A percentile compares a stretch with the other conserved stretches of the same genome.
phyloP scores from a whole-genome alignment of 1,139 yeast genomes.

The Spathaspora jeffriesii region DNA sequence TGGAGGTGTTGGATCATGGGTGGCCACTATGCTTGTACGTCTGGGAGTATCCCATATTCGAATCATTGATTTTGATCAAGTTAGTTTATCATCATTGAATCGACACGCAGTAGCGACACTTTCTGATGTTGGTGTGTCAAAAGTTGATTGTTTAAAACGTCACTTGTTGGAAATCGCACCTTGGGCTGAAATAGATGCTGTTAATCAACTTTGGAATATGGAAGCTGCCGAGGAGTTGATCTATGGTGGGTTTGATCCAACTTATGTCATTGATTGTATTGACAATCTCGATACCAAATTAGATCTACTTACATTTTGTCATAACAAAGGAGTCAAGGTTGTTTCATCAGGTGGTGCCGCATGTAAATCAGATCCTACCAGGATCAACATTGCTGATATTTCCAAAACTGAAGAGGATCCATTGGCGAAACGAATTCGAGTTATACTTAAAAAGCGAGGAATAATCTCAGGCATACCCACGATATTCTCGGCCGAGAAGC shows the following conservation, averaged over 20 bases:
- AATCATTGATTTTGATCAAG: slow-evolving; percentile 94
- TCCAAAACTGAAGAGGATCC: slow-evolving; percentile 86
- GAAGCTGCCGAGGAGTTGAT: slow-evolving; percentile 63
- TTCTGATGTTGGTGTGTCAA: slow-evolving; percentile 87
- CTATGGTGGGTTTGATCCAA: slow-evolving; percentile 58
- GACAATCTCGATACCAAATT: slow-evolving; percentile 96
- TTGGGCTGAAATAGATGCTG: slow-evolving; percentile 82
- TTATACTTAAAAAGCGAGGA: slow-evolving; percentile 79
- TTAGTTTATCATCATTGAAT: slow-evolving; percentile 85
- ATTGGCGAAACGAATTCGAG: slow-evolving; percentile 82
- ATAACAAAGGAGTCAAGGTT: slow-evolving; percentile 57
- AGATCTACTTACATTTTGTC: slow-evolving; percentile 77
- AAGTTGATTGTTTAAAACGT: slow-evolving; percentile 73
- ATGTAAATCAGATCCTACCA: slow-evolving; percentile 55
- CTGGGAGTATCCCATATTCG: slow-evolving; percentile 82
- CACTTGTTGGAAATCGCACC: slow-evolving; percentile 79
- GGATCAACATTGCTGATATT: slow-evolving; percentile 45
- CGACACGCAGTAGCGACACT: slow-evolving; percentile 93
- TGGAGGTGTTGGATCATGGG: slow-evolving; percentile 99
- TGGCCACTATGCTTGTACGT: slow-evolving; percentile 86
- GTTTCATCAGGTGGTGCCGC: slow-evolving; percentile 97
- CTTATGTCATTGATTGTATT: slow-evolving; percentile 88
- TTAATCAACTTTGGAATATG: slow-evolving; percentile 75
- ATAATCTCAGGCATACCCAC: slow-evolving; percentile 78
- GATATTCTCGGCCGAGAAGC: slow-evolving; percentile 93